Percentiles rank a stretch among this genome's conserved stretches.
These are phyloP conservation scores for Boletus sp. DNA, from an alignment of 768 basidiomycete genomes.

Conservation along the genomic window DNA sequence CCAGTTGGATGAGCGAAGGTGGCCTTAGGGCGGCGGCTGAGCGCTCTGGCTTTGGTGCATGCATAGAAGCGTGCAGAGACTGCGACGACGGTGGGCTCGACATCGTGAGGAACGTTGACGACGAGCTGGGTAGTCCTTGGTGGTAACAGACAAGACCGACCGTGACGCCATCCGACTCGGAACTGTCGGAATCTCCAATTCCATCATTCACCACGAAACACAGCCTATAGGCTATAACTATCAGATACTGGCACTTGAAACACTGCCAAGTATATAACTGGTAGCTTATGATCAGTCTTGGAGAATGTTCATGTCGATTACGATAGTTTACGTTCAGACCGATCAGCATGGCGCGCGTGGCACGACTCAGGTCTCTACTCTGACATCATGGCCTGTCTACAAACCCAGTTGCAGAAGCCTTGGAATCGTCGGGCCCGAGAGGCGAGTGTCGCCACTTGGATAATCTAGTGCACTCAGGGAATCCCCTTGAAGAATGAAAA, in stretches of 20 bases:
- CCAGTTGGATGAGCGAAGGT: constrained; percentile 80
- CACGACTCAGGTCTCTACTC: no score
- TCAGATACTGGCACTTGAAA: no score
- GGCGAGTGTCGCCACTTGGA: not conserved
- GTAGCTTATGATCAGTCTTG: no score
- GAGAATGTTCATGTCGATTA: no score
- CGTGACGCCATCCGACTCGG: not conserved
- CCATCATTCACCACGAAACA: not conserved
- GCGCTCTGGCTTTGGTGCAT: constrained; percentile 40
- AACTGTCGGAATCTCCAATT: not conserved
- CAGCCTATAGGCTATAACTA: no score
- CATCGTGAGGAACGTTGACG: constrained; percentile 24
- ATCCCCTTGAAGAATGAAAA: no score
- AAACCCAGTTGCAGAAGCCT: not conserved
- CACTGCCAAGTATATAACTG: no score
- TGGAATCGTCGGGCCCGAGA: not conserved
- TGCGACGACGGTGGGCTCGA: constrained; percentile 32
- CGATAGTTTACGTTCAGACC: no score
- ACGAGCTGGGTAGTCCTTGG: constrained; percentile 5
- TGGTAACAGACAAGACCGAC: constrained; percentile 16
- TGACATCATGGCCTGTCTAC: not conserved
- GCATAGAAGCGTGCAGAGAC: constrained; percentile 31
- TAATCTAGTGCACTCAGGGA: no score
- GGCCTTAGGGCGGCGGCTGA: constrained; percentile 41
- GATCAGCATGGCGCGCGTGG: not conserved